Base-by-base conservation (phyloP, 257 asterid species). In the Knoxia roxburghii region DNA sequence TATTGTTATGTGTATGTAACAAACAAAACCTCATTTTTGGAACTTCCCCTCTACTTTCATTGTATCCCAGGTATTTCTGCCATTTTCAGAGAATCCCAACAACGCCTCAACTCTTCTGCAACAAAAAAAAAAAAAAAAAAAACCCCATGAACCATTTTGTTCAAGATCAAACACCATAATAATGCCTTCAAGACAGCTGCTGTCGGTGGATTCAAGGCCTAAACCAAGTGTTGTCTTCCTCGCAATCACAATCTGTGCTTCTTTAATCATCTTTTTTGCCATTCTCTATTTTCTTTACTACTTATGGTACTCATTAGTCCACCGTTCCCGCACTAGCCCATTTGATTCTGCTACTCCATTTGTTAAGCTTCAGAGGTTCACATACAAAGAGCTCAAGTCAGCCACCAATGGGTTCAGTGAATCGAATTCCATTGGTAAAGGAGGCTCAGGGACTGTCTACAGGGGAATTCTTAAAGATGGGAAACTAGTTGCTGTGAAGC, bases 361-460 rank as follows among this genome's bases (percentile, higher is more conserved):
- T 49, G 75, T 82, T 68, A 87, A 84, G 84, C 95, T 94, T 8
- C 97, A 85, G 49, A 84, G 82, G 62, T 94, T 90, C 79, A 73
- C 77, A 43, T 87, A 82, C 89, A 84, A 59, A 30, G 96, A 94
- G 76, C 82, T 94, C 27, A 85, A 79, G 75, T 73, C 65, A 27
- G 99, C 99, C 20, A 90, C 99, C 50, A 75, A 78, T 70, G 83
- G 79, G 27, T 94, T 94, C 85, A 80, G 83, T 68, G 77, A 72
- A 53, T 72, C 89, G 0, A 87, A 84, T 61, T 79, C 81, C 51
- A 84, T 94, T 10, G 99, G 99, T 3, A 94, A 89, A 77, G 99
- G 99, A 39, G 99, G 99, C 66, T 94, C 99, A 2, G 96, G 97
- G 59, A 70, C 88, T 49, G 99, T 94, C 63, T 94, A 69, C 76